phyloP scores from a whole-genome alignment of 345 rosid species.

The Noccaea bulbosa region DNA sequence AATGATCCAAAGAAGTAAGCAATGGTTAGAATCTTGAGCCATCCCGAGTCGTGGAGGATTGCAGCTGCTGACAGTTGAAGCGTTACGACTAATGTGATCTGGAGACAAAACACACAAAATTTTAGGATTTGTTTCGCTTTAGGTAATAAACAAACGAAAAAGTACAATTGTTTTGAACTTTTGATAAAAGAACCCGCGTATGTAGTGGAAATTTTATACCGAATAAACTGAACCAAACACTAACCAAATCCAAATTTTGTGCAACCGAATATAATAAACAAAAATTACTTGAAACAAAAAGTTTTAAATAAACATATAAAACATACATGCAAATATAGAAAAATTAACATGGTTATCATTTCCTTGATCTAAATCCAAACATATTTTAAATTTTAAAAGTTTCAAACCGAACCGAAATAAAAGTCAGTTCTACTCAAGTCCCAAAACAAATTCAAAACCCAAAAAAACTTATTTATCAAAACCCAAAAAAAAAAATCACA shows the following conservation, averaged over 20 bases:
- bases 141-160: not conserved
- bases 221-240: not conserved
- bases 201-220: no score
- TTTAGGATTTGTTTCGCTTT: not conserved
- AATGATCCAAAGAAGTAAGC: conserved; percentile 86
- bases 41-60: conserved; percentile 60
- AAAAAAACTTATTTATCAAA: no score
- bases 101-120: conserved; percentile 24
- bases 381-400: not conserved
- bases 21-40: conserved; percentile 67
- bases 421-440: no score
- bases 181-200: no score
- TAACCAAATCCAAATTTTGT: not conserved
- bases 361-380: not conserved
- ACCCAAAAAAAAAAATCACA: no score
- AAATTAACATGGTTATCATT: no score
- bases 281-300: no score
- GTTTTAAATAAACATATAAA: no score
- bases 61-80: conserved; percentile 78
- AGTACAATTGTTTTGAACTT: no score
- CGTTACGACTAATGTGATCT: conserved; percentile 66
- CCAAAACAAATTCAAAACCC: no score
- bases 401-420: not conserved
- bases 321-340: no score
- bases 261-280: no score